A percentile compares a stretch with the other conserved stretches of the same genome.
These are phyloP conservation scores for Lathyrus sativus DNA, from an alignment of 306 rosid species.

Conservation along the genomic window DNA sequence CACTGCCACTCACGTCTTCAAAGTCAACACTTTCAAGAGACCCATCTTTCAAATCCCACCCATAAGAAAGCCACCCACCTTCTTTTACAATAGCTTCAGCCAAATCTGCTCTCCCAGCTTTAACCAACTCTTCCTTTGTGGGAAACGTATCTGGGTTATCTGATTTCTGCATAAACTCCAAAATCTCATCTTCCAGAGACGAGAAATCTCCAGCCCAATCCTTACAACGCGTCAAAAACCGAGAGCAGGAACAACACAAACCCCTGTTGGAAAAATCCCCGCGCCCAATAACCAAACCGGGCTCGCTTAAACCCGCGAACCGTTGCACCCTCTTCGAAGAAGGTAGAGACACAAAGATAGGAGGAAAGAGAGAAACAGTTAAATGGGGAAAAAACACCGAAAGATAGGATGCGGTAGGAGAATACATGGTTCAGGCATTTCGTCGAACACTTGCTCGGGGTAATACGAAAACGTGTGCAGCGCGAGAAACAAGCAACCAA, in stretches of 20 bases:
- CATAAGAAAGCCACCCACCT: slow-evolving; percentile 93
- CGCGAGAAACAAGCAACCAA: slow-evolving; percentile 16
- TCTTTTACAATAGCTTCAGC: slow-evolving; percentile 58
- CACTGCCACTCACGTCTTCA: slow-evolving; percentile 27
- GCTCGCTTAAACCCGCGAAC: slow-evolving; percentile 17
- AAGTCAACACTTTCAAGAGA: slow-evolving; percentile 20
- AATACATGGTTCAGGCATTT: slow-evolving; percentile 92
- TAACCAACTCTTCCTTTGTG: slow-evolving; percentile 65
- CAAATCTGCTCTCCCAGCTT: slow-evolving; percentile 80
- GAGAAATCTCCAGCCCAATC: slow-evolving; percentile 53
- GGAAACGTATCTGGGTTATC: slow-evolving; percentile 70
- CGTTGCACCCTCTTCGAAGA: slow-evolving; percentile 24
- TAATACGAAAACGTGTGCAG: neutral
- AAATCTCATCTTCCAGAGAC: slow-evolving; percentile 65
- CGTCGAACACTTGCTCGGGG: slow-evolving; percentile 58
- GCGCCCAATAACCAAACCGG: slow-evolving; percentile 14
- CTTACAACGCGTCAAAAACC: slow-evolving; percentile 57
- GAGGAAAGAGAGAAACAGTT: slow-evolving; percentile 25
- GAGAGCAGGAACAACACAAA: slow-evolving; percentile 45
- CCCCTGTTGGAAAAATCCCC: slow-evolving; percentile 26
- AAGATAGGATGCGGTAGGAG: slow-evolving; percentile 36
- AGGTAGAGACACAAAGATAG: slow-evolving; percentile 12
- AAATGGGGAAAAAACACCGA: slow-evolving; percentile 25
- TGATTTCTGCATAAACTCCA: slow-evolving; percentile 83
- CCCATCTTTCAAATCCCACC: slow-evolving; percentile 69